A percentile compares a stretch with the other conserved stretches of the same genome.
These are phyloP conservation scores for Primulina eburnea DNA, from an alignment of 257 asterid species.

Conservation along the genomic window DNA sequence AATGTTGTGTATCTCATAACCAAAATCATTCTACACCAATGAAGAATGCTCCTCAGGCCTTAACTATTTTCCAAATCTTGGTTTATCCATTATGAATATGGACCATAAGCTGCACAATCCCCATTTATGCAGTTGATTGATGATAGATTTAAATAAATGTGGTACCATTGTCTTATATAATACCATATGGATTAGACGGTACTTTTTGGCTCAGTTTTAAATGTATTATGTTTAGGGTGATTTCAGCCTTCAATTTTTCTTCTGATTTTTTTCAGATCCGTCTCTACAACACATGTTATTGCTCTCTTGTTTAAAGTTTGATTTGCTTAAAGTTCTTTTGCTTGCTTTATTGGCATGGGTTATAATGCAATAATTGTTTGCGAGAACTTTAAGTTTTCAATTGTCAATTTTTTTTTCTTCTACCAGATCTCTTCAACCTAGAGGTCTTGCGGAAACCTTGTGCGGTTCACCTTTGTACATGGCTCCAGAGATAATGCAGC, in stretches of 20 bases:
- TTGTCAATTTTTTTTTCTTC: slow-evolving; percentile 9
- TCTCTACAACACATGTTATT: background rate
- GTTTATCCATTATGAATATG: background rate
- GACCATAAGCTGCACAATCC: background rate
- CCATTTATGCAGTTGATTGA: background rate
- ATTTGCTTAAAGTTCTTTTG: background rate
- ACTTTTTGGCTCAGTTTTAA: background rate
- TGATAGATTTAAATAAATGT: too few species aligned
- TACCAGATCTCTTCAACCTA: slow-evolving; percentile 72
- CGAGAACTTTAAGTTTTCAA: background rate
- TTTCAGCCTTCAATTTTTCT: background rate
- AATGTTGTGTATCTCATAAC: background rate
- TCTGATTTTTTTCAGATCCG: background rate
- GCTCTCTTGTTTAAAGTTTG: background rate
- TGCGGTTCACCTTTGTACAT: slow-evolving; percentile 96
- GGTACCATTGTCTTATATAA: background rate
- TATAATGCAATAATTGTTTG: background rate
- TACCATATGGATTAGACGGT: background rate
- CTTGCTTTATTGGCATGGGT: background rate
- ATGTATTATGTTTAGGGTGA: background rate
- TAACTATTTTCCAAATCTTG: background rate
- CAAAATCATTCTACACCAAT: background rate
- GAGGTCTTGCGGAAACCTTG: slow-evolving; percentile 80
- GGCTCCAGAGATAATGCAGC: slow-evolving; percentile 98
- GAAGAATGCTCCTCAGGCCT: background rate